A percentile compares a stretch with the other conserved stretches of the same genome.
Conservation (phyloP, 2,329 filamentous ascomycete genomes). For the Ascochyta clinopodiicola region DNA sequence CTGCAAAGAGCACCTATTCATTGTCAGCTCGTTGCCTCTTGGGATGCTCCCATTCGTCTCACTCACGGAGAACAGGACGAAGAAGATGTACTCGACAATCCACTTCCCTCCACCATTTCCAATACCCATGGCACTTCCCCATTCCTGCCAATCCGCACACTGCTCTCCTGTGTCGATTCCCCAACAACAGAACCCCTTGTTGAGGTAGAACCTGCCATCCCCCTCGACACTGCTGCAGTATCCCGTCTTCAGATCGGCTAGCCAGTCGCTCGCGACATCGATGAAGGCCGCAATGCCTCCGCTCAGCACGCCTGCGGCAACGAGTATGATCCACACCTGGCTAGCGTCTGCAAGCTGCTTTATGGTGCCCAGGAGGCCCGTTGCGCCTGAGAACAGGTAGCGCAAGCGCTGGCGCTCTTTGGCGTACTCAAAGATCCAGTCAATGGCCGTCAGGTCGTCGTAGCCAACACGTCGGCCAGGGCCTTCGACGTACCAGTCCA, state of each 20-base stretch:
- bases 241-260: conserved; percentile 89
- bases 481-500: conserved; percentile 90
- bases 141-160: conserved; percentile 86
- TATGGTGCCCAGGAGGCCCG: conserved; percentile 74
- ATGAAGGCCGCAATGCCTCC: conserved; percentile 87
- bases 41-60: neutral
- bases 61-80: conserved; percentile 80
- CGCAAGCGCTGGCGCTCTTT: conserved; percentile 90
- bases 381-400: conserved; percentile 72
- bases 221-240: conserved; percentile 80
- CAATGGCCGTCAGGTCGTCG: conserved; percentile 94
- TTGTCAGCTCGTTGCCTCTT: conserved; percentile 27
- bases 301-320: conserved; percentile 83
- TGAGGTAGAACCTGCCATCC: conserved; percentile 88
- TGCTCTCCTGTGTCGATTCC: conserved; percentile 78
- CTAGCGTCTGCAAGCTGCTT: conserved; percentile 80
- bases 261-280: conserved; percentile 89
- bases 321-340: conserved; percentile 89
- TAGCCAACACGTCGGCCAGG: conserved; percentile 91
- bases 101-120: conserved; percentile 72
- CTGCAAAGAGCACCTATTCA: conserved; percentile 74
- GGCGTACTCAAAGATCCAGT: conserved; percentile 99
- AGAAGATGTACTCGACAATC: conserved; percentile 87
- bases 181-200: conserved; percentile 90
- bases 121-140: conserved; percentile 77